A percentile compares a stretch with the other conserved stretches of the same genome.
phyloP scores from a whole-genome alignment of 441 rosid genomes.

The Jatropha multifida region DNA sequence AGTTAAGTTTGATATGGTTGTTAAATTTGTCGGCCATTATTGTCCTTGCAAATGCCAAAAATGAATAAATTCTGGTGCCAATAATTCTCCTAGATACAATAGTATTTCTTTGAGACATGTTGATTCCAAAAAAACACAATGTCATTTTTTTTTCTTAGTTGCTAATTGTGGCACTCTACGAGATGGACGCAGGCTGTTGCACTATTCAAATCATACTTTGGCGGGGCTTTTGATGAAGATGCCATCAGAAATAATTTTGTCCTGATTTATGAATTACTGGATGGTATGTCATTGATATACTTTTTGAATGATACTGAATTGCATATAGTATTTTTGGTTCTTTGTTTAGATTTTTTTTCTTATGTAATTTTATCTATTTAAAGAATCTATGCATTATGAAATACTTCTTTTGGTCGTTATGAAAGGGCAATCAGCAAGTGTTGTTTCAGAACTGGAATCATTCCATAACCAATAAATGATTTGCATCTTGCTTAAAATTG shows the following conservation, averaged over 20 bases:
- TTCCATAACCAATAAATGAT: conserved; percentile 6
- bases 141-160: neutral
- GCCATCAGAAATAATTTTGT: conserved; percentile 96
- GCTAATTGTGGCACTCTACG: conserved; percentile 1
- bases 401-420: neutral
- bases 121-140: neutral
- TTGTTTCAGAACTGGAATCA: neutral
- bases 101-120: neutral
- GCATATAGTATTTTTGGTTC: neutral
- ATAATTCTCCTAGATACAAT: neutral
- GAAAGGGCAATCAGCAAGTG: neutral
- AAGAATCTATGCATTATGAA: neutral
- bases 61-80: neutral
- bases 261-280: conserved; percentile 91
- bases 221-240: conserved; percentile 99
- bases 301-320: neutral
- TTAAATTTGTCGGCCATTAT: neutral
- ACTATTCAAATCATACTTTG: conserved; percentile 93
- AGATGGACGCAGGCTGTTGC: conserved; percentile 71
- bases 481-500: conserved; percentile 27
- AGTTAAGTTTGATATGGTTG: neutral
- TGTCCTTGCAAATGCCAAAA: neutral
- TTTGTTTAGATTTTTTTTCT: neutral
- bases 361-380: neutral
- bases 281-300: conserved; percentile 52